Conservation (phyloP, 2,329 filamentous ascomycete genomes). For the Orbilia quercus region DNA sequence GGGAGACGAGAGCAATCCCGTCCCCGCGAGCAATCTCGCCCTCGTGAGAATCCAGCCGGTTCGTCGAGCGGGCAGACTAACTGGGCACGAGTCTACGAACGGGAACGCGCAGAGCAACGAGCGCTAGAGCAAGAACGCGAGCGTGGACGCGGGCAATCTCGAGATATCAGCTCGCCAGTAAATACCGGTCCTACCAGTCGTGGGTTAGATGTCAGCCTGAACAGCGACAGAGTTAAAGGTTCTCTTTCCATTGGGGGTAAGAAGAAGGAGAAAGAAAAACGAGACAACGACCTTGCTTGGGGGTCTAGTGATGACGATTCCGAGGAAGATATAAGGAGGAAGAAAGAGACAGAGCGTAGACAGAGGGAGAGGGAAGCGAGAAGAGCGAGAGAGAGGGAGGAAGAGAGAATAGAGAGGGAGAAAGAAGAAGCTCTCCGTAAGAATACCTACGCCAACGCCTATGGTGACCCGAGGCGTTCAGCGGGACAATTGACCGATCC, state of each 20-base stretch:
- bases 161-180: conserved; percentile 4
- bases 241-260: conserved; percentile 27
- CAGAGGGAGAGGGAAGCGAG: conserved; percentile 24
- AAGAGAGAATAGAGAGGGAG: conserved; percentile 16
- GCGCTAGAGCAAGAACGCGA: conserved; percentile 32
- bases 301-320: conserved; percentile 32
- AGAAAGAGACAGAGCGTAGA: conserved; percentile 21
- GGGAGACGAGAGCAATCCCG: conserved; percentile 8
- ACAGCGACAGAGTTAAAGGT: conserved; percentile 39
- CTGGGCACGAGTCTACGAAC: conserved; percentile 45
- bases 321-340: conserved; percentile 34
- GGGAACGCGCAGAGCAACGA: conserved; percentile 42
- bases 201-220: conserved; percentile 40
- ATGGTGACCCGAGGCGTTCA: conserved; percentile 47
- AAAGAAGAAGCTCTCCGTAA: conserved; percentile 20
- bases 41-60: conserved; percentile 35
- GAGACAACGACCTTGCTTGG: conserved; percentile 34
- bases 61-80: conserved; percentile 28
- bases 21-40: neutral
- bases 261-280: conserved; percentile 46
- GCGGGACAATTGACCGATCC: conserved; percentile 49
- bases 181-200: conserved; percentile 22
- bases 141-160: conserved; percentile 4
- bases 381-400: conserved; percentile 21
- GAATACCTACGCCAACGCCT: conserved; percentile 25